Evolutionary conservation across 139 green algal genomes (phyloP).

Genomic region (Protoeuglena noctilucae): DNA sequence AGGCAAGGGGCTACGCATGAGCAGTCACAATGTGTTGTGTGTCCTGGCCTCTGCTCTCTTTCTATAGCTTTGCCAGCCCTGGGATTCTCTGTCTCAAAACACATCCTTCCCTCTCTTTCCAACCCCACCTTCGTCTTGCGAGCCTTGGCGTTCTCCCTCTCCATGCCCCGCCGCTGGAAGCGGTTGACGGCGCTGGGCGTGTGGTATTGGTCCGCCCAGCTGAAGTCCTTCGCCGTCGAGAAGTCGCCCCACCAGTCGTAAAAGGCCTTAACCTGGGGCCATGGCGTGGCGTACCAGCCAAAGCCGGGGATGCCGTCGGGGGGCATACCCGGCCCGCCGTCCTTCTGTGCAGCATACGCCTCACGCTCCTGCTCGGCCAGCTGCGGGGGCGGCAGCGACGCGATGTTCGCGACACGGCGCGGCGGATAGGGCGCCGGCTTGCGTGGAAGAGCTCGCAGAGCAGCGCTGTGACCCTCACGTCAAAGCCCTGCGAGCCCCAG

Average conservation of each 20-base stretch:
- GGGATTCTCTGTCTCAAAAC: no score
- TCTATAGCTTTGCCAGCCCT: no score
- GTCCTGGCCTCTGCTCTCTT: no score
- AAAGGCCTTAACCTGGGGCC: conserved; percentile 51
- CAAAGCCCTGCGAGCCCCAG: no score
- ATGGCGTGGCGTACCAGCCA: conserved; percentile 15
- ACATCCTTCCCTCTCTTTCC: no score
- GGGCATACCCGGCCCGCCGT: conserved; percentile 3
- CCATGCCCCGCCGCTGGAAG: conserved; percentile 62
- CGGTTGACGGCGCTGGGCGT: conserved; percentile 53
- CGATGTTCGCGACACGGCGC: no score
- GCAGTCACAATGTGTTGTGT: no score
- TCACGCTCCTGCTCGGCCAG: conserved; percentile 45
- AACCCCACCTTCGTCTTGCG: conserved; percentile 26
- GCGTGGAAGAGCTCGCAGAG: no score
- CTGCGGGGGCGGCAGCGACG: no score
- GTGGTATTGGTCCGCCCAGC: conserved; percentile 78
- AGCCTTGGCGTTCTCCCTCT: conserved; percentile 74
- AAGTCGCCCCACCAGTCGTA: conserved; percentile 75
- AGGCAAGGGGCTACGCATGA: no score
- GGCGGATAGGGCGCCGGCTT: no score
- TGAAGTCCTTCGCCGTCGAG: conserved; percentile 57
- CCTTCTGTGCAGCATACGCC: conserved; percentile 12
- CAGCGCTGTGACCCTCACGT: no score
- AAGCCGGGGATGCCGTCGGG: conserved; percentile 12